Conservation (phyloP, 2,329 filamentous ascomycete species). For the Hymenoscyphus infarciens region DNA sequence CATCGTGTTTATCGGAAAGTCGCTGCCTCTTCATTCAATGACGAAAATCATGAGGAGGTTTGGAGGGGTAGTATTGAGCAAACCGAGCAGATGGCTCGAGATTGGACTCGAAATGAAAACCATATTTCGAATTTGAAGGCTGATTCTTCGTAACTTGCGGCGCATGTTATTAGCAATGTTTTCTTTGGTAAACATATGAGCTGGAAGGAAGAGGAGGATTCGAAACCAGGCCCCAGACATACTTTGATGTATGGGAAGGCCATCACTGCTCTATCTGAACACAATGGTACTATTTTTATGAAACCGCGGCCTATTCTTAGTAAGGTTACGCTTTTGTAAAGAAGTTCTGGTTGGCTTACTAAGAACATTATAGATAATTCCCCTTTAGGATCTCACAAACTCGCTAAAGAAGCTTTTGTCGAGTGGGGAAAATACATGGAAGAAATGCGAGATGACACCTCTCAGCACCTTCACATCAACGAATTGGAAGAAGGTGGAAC, state of each 20-base stretch:
- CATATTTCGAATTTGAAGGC: not conserved
- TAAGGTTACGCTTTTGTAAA: not conserved
- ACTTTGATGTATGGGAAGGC: not conserved
- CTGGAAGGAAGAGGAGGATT: not conserved
- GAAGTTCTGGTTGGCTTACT: not conserved
- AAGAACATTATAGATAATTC: not conserved
- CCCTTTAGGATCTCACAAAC: not conserved
- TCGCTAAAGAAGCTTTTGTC: slow-evolving; percentile 2
- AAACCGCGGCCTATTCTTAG: not conserved
- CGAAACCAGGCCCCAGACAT: not conserved
- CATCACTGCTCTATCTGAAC: not conserved
- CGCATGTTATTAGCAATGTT: not conserved
- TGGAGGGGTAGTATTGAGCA: not conserved
- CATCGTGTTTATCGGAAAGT: not conserved
- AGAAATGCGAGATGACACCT: not conserved
- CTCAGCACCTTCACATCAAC: not conserved
- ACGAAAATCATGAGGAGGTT: not conserved
- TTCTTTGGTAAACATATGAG: not conserved
- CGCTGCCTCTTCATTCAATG: not conserved
- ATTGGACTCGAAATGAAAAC: not conserved
- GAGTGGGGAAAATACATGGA: slow-evolving; percentile 4
- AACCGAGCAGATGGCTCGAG: not conserved
- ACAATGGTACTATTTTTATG: not conserved
- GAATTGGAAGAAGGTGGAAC: not conserved
- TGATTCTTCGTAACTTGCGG: not conserved